phyloP scores from a whole-genome alignment of 1,284 basidiomycete genomes.

The Trichosporon sp. region DNA sequence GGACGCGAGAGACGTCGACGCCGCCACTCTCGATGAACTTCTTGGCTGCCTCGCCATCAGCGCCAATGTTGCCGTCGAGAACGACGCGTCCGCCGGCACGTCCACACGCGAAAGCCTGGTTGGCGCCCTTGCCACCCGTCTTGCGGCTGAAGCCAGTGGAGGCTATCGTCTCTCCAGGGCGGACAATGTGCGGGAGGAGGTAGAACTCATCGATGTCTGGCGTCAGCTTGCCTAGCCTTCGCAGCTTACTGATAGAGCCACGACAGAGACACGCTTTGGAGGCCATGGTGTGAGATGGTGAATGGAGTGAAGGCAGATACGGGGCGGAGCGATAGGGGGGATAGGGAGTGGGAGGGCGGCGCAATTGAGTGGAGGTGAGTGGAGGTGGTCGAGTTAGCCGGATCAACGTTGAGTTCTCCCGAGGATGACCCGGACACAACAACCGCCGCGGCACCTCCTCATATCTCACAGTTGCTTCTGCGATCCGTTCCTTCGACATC shows the following conservation, averaged over 20 bases:
- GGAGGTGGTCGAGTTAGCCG: background rate
- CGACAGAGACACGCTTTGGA: slow-evolving; percentile 27
- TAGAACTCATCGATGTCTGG: slow-evolving; percentile 54
- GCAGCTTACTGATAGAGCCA: slow-evolving; percentile 26
- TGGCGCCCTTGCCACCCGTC: slow-evolving; percentile 61
- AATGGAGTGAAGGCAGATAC: background rate
- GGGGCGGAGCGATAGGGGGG: slow-evolving; percentile 5
- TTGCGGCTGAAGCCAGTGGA: slow-evolving; percentile 53
- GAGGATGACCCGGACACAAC: slow-evolving; percentile 6
- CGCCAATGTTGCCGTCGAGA: slow-evolving; percentile 55
- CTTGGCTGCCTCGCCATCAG: slow-evolving; percentile 55
- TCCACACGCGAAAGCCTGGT: slow-evolving; percentile 58
- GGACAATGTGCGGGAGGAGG: slow-evolving; percentile 57
- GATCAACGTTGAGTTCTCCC: background rate
- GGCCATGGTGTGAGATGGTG: background rate
- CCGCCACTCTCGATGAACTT: slow-evolving; percentile 42
- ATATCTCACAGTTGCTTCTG: background rate
- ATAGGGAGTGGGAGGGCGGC: background rate
- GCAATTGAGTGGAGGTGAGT: slow-evolving; percentile 11
- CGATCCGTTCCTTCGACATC: background rate
- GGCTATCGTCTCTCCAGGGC: slow-evolving; percentile 59
- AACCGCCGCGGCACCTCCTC: background rate
- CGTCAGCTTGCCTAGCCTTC: background rate
- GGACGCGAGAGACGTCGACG: slow-evolving; percentile 47
- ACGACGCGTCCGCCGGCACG: slow-evolving; percentile 53